Evolutionary conservation across 495 filamentous ascomycete genomes (phyloP).

Genomic region (Tetracladium setigerum): DNA sequence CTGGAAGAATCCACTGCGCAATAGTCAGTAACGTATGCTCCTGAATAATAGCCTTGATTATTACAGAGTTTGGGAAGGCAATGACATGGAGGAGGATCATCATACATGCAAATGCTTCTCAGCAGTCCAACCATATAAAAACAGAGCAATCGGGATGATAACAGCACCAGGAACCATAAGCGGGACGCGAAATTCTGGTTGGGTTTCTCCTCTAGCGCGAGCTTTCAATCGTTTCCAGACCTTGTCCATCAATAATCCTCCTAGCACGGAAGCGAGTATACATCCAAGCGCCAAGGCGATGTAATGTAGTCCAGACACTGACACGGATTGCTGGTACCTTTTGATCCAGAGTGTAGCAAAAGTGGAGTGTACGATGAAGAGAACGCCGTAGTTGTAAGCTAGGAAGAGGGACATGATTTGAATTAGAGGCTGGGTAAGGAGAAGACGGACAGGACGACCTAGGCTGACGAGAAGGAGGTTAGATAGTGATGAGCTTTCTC

Average conservation of each 20-base stretch:
- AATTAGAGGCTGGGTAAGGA: constrained; percentile 71
- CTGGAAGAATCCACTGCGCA: too few species aligned
- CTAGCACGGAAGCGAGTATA: constrained; percentile 52
- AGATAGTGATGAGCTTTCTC: constrained; percentile 36
- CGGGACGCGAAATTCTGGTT: constrained; percentile 66
- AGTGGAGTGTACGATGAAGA: constrained; percentile 58
- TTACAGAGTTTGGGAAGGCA: too few species aligned
- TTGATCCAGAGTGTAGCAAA: constrained; percentile 67
- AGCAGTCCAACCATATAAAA: constrained; percentile 79
- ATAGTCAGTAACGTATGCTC: too few species aligned
- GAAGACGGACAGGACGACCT: constrained; percentile 66
- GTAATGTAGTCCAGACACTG: constrained; percentile 52
- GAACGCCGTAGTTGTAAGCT: constrained; percentile 42
- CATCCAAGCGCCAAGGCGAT: constrained; percentile 69
- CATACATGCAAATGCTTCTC: too few species aligned
- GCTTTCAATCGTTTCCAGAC: constrained; percentile 54
- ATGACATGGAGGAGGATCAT: too few species aligned
- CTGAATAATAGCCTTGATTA: too few species aligned
- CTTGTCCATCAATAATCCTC: constrained; percentile 62
- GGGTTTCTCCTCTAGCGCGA: constrained; percentile 54
- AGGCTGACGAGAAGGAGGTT: constrained; percentile 57
- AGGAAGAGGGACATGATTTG: constrained; percentile 56
- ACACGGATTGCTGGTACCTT: constrained; percentile 58
- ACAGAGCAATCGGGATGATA: constrained; percentile 29
- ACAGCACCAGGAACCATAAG: constrained; percentile 74